Percentiles rank a stretch among this genome's conserved stretches.
phyloP scores from a whole-genome alignment of 2,329 filamentous ascomycete species.

The Colletotrichum sp. region DNA sequence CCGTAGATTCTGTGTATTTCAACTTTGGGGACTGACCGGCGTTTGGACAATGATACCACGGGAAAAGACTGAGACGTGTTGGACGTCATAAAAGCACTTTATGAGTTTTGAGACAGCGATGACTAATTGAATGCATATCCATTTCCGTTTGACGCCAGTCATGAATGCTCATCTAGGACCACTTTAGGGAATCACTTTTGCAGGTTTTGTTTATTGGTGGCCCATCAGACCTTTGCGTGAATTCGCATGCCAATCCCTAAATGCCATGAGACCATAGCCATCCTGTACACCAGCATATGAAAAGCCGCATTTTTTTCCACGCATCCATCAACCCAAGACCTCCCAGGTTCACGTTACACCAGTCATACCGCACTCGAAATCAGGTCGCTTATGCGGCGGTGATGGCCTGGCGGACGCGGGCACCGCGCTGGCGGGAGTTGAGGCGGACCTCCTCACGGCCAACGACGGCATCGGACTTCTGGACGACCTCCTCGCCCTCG shows the following conservation, averaged over 20 bases:
- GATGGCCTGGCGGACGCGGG: conserved; percentile 67
- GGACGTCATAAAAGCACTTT: not conserved
- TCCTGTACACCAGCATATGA: conserved; percentile 35
- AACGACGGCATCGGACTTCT: conserved; percentile 79
- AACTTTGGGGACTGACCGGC: not conserved
- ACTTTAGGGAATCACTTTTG: conserved; percentile 12
- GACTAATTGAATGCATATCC: conserved; percentile 37
- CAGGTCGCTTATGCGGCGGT: conserved; percentile 61
- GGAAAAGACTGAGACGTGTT: not conserved
- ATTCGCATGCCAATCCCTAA: conserved; percentile 39
- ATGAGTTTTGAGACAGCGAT: not conserved
- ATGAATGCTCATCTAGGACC: conserved; percentile 1
- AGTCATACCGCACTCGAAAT: conserved; percentile 10
- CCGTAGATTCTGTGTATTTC: not conserved
- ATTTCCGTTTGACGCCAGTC: conserved; percentile 16
- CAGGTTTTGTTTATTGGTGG: conserved; percentile 23
- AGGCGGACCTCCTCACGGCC: conserved; percentile 72
- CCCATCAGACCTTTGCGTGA: conserved; percentile 19
- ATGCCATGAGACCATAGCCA: conserved; percentile 37
- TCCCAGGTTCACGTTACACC: conserved; percentile 19
- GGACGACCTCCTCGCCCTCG: conserved; percentile 93
- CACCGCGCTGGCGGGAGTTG: conserved; percentile 90
- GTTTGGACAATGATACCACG: conserved; percentile 6
- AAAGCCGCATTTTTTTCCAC: conserved; percentile 26
- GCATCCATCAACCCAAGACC: conserved; percentile 24